phyloP scores from a whole-genome alignment of 306 rosid genomes.

The Vigna hirtella region DNA sequence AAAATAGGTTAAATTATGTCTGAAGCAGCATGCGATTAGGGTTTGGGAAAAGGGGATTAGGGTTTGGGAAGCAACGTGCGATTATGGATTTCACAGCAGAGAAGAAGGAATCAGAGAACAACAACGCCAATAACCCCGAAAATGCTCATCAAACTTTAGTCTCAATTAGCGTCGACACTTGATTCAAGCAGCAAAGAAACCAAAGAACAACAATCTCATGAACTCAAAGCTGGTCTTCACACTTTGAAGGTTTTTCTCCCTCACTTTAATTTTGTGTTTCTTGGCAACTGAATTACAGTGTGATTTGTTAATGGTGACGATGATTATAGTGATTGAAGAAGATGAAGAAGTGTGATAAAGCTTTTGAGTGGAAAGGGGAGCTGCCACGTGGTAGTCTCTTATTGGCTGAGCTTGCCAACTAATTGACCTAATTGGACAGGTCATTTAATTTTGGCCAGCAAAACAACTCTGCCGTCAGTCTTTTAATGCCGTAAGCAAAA shows the following conservation, averaged over 20 bases:
- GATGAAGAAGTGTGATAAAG: no score
- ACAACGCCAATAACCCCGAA: slow-evolving; percentile 33
- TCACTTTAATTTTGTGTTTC: neutral
- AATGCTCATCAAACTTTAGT: slow-evolving; percentile 17
- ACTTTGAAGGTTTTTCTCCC: slow-evolving; percentile 48
- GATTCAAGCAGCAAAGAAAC: slow-evolving; percentile 48
- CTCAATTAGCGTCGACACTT: slow-evolving; percentile 35
- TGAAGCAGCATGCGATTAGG: no score
- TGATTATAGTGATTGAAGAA: no score
- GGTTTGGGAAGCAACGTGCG: slow-evolving; percentile 38
- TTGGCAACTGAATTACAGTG: neutral
- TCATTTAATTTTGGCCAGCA: no score
- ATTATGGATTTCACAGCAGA: slow-evolving; percentile 44
- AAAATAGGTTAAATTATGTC: no score
- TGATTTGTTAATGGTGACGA: no score
- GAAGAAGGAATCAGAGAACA: slow-evolving; percentile 45
- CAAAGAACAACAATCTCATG: slow-evolving; percentile 54
- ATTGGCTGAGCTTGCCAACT: no score
- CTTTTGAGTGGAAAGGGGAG: no score
- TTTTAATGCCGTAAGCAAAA: no score
- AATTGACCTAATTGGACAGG: no score
- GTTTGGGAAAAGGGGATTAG: neutral
- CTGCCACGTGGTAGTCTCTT: no score
- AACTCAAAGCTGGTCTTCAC: slow-evolving; percentile 57
- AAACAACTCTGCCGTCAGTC: no score